Evolutionary conservation across 768 basidiomycete genomes (phyloP), one percentile per base, ranked within the genome.

Genomic region (Mycena olivaceomarginata): DNA sequence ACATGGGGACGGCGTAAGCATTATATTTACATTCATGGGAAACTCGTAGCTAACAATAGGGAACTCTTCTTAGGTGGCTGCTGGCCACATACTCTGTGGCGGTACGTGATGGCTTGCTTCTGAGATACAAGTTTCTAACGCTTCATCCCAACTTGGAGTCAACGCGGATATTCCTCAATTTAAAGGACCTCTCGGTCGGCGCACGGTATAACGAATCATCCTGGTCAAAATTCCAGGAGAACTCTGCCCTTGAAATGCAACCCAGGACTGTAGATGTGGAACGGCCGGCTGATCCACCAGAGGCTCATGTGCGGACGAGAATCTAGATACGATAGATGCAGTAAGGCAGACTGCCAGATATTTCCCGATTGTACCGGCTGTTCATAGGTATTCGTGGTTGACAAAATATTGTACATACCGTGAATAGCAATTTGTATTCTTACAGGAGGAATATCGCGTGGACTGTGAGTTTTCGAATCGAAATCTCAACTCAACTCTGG

Each of bases 151-250:
- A 40, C 56, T 57, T 69, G 56, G 57, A 70, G 68, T 70, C 68
- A 60, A 70, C 68, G 25, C 68, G 68, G 57, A 70, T 70, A 70
- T 70, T 45, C 68, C 57, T 70, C 43, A 70, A 70, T 45, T 16
- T 70, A 60, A 70, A 70, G 16, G 68, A 70, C 25, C 56, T 70
- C 68, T 59, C 59, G 57, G 43, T 40, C 43, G 43, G 57, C 57
- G 41, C 40, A 45, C 56, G 68, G n/a, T 70, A 70, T n/a, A 70
- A 70, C 68, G 68, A 70, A 46, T 60, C 68, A 46, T 70, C 68
- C n/a, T 70, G 56, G 68, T 60, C 57, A 46, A 46, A 70, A 46
- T 70, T 70, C 43, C 68, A 70, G 31, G 22, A 70, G 57, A 59
- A 59, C 56, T 70, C 68, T 45, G 43, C 56, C 68, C 41, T 60